Evolutionary conservation across 164 flowering plant species (phyloP).

Genomic region (Cinnamomum chago): DNA sequence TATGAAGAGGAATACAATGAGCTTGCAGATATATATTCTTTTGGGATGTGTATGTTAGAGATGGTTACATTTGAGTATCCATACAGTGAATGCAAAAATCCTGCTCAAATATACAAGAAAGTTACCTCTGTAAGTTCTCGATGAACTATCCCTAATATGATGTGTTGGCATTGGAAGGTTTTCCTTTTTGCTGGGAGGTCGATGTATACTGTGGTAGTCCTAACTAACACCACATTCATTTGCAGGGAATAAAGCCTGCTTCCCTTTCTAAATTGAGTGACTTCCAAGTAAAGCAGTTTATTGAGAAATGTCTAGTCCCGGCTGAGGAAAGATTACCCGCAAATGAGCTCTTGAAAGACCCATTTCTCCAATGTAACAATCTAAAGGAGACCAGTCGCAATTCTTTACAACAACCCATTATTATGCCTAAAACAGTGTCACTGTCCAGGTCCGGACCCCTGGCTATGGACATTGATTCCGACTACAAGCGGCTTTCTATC

Average conservation of each 20-base stretch:
- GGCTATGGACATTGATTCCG: slow-evolving; percentile 53
- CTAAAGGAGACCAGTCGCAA: slow-evolving; percentile 21
- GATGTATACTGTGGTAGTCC: neutral
- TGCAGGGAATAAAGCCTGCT: slow-evolving; percentile 76
- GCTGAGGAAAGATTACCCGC: slow-evolving; percentile 59
- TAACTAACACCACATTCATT: neutral
- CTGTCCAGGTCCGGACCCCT: slow-evolving; percentile 24
- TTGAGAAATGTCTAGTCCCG: slow-evolving; percentile 74
- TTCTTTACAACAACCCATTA: slow-evolving; percentile 18
- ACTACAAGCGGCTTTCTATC: slow-evolving; percentile 25
- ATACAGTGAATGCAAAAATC: slow-evolving; percentile 60
- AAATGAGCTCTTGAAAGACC: slow-evolving; percentile 54
- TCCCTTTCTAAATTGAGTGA: slow-evolving; percentile 58
- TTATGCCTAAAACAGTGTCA: slow-evolving; percentile 10
- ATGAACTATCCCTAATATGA: neutral
- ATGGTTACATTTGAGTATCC: slow-evolving; percentile 73
- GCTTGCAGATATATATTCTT: slow-evolving; percentile 68
- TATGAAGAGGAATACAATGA: slow-evolving; percentile 77
- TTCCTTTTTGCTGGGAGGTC: neutral
- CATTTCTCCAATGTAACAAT: slow-evolving; percentile 44
- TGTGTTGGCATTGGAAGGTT: neutral
- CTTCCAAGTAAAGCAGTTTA: slow-evolving; percentile 56
- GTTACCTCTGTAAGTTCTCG: slow-evolving; percentile 53
- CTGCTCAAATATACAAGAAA: slow-evolving; percentile 72
- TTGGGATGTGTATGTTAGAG: slow-evolving; percentile 77